phyloP scores from a whole-genome alignment of 306 rosid genomes.

The Carpinus viminea region DNA sequence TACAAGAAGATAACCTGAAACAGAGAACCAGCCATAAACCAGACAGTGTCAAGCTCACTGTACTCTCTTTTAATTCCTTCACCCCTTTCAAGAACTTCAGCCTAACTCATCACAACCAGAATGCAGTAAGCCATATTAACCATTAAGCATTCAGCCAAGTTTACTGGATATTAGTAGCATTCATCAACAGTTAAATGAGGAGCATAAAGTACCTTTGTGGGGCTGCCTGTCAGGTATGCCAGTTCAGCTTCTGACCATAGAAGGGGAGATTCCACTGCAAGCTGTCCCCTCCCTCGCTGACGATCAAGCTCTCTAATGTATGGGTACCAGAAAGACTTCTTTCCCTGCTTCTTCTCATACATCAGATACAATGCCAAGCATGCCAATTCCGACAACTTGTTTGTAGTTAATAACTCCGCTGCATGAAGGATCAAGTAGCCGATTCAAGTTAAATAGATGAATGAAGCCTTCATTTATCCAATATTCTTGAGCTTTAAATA shows the following conservation, averaged over 20 bases:
- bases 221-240: slow-evolving; percentile 84
- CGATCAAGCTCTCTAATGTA: slow-evolving; percentile 95
- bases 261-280: slow-evolving; percentile 92
- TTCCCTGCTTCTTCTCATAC: slow-evolving; percentile 99
- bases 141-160: slow-evolving; percentile 26
- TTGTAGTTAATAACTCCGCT: slow-evolving; percentile 96
- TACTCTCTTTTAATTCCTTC: slow-evolving; percentile 94
- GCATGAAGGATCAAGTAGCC: slow-evolving; percentile 39
- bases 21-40: slow-evolving; percentile 99
- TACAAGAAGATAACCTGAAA: slow-evolving; percentile 63
- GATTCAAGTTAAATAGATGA: slow-evolving; percentile 17
- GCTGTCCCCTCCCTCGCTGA: slow-evolving; percentile 92
- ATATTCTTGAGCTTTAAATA: not conserved
- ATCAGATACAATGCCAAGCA: slow-evolving; percentile 96
- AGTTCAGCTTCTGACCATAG: slow-evolving; percentile 89
- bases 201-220: slow-evolving; percentile 63
- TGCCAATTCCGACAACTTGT: slow-evolving; percentile 94
- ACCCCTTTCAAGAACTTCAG: slow-evolving; percentile 72
- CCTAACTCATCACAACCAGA: slow-evolving; percentile 52
- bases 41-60: slow-evolving; percentile 93
- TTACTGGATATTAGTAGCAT: slow-evolving; percentile 10
- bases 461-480: not conserved
- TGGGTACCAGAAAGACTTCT: slow-evolving; percentile 94
- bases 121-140: slow-evolving; percentile 27
- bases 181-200: slow-evolving; percentile 1